Conservation (phyloP, 106 monocot genomes). For the Allium fistulosum region DNA sequence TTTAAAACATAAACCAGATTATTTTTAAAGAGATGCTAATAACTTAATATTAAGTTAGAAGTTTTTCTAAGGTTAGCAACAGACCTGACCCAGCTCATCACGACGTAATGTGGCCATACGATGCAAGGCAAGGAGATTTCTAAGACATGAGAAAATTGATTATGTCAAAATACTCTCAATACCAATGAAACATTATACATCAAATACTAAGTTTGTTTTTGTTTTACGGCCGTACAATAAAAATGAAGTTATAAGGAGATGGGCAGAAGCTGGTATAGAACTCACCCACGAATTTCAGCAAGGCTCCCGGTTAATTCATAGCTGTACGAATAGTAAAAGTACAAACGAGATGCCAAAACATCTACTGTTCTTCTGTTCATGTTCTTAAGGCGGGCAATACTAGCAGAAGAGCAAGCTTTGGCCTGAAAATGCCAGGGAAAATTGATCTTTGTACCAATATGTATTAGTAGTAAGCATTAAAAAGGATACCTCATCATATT, state of each 20-base stretch:
- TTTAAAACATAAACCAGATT: too few species aligned
- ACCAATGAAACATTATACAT: background rate
- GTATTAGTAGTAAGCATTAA: too few species aligned
- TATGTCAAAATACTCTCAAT: background rate
- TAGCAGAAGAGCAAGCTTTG: conserved; percentile 83
- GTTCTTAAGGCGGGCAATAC: conserved; percentile 80
- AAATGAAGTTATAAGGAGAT: too few species aligned
- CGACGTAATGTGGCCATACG: conserved; percentile 86
- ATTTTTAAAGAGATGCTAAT: background rate
- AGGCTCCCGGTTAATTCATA: conserved; percentile 89
- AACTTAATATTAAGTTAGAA: background rate
- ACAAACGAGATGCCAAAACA: conserved; percentile 78
- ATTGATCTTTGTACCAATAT: too few species aligned
- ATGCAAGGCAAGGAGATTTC: conserved; percentile 65
- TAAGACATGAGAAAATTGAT: conserved; percentile 15
- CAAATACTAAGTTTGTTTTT: background rate
- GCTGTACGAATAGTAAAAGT: conserved; percentile 85
- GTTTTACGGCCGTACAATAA: background rate
- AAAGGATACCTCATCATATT: conserved; percentile 66
- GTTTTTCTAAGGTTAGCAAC: conserved; percentile 3
- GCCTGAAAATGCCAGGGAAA: conserved; percentile 40
- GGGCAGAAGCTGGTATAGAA: conserved; percentile 1
- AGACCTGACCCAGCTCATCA: conserved; percentile 99
- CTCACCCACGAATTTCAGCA: conserved; percentile 97
- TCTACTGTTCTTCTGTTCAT: conserved; percentile 96